Evolutionary conservation across 805 yeast species (phyloP), one percentile per base, ranked within the genome.

Genomic region (Wickerhamomyces pijperi): DNA sequence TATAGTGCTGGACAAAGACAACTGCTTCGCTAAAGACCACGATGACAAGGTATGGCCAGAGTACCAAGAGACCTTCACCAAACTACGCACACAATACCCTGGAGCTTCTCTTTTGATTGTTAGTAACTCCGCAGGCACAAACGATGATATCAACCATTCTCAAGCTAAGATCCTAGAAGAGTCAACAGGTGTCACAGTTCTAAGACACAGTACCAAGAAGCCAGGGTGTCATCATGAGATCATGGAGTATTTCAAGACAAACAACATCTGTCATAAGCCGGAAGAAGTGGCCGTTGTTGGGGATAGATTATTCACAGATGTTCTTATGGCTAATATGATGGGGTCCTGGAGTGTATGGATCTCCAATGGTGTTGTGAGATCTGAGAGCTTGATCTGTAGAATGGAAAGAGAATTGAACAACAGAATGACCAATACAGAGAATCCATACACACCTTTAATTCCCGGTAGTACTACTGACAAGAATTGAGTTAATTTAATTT

Each of bases 261-360:
- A 72, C n/a, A 73, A 66, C 35, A 59, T 68, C 3, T 53, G 57
- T 11, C 42, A 56, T 35, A 47, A 44, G 4, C 75, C 88, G 0
- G 54, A 67, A 14, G 82, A 87, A 46, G 77, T 92, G 14, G 90
- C 85, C 0, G 78, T 92, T 5, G 74, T 92, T 11, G 98, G 98
- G 0, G 98, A 92, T 50, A 63, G 98, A 31, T 66, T 92, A 19
- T 77, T 87, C 60, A 92, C 98, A 0, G 98, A 92, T 57, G 72
- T 92, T 39, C 61, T 88, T 38, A 83, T 92, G 95, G 96, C 97
- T 16, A 90, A 92, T 51, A 67, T 78, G 67, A 86, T 90, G 94
- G 95, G 94, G 0, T 67, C 92, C 0, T 74, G 76, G 59, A 83
- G 90, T 0, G 68, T 86, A 3, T 92, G 97, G 96, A 54, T 92